A percentile compares a stretch with the other conserved stretches of the same genome.
phyloP scores from a whole-genome alignment of 1,139 yeast species.

The Pichia sp. region DNA sequence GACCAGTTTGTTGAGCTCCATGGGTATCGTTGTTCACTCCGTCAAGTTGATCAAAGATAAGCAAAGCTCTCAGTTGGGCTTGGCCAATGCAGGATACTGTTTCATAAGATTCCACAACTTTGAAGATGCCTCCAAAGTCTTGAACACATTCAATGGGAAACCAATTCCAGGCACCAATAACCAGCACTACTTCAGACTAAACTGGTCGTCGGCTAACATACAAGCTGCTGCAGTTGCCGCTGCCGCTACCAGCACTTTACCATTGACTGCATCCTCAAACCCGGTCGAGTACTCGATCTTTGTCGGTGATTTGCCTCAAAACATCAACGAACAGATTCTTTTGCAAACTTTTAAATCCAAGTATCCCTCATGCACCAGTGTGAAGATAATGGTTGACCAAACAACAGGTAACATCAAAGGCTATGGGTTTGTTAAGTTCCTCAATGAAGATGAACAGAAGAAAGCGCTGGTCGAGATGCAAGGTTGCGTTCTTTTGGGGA shows the following conservation, averaged over 20 bases:
- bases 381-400: conserved; percentile 73
- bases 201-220: conserved; percentile 58
- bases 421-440: conserved; percentile 71
- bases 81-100: conserved; percentile 66
- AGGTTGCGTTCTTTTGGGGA: conserved; percentile 69
- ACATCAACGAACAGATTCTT: conserved; percentile 66
- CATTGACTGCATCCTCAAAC: conserved; percentile 10
- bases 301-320: conserved; percentile 76
- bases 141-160: conserved; percentile 56
- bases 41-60: conserved; percentile 37
- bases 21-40: conserved; percentile 32
- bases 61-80: conserved; percentile 28
- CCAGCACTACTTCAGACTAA: conserved; percentile 53
- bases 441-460: conserved; percentile 58
- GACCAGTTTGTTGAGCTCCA: conserved; percentile 37
- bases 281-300: conserved; percentile 53
- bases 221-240: conserved; percentile 23
- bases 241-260: conserved; percentile 13
- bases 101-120: conserved; percentile 62
- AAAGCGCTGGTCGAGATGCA: conserved; percentile 68
- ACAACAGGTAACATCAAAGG: conserved; percentile 68
- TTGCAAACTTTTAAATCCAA: conserved; percentile 61
- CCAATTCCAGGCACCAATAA: conserved; percentile 57
- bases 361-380: conserved; percentile 61
- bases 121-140: conserved; percentile 63